Base-by-base conservation (phyloP, 352 stramenopile species). In the Phytophthora ramorum region DNA sequence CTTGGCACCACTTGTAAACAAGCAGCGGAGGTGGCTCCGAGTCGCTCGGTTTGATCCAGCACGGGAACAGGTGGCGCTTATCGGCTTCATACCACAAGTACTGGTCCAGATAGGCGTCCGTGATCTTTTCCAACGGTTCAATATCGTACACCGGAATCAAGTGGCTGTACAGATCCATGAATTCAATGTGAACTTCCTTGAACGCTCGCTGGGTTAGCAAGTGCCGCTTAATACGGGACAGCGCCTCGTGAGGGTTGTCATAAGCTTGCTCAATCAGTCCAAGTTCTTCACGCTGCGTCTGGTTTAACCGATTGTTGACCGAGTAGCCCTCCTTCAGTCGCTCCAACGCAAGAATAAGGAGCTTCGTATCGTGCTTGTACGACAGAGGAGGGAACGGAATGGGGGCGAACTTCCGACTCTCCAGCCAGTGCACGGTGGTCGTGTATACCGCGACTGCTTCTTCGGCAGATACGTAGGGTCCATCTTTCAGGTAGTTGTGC, bases 361-460 rank as follows among this genome's bases (percentile, higher is more conserved):
- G 90, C 79, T 99, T 99, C 5, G 98, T 99, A 69, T 99, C 98
- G 73, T 99, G 98, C 80, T 99, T 99, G 93, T 99, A 99, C 24
- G 94, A 99, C 19, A 99, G 76, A 7, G 98, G 98, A 7, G 98
- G 98, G 74, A 99, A 99, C 17, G 98, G 97, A 73, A 99, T 99
- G 20, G 98, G 98, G 28, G 94, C 97, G 76, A 99, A 99, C 78
- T 99, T 99, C 43, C 98, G 89, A 63, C 89, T 98, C 85, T 99
- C 98, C 34, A 99, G 83, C 98, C 98, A 99, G 75, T 99, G 98
- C 26, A 99, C 97, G 4, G 97, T 99, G 14, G 98, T 99, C 30
- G 97, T 99, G 84, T 99, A 99, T 61, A 99, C 99, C 2, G 98
- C 98, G 17, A 99, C 98, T 52, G 98, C 98, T 83, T 99, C 98